Conservation (phyloP, 1,139 yeast species). For the Waltiozyma sp. region DNA sequence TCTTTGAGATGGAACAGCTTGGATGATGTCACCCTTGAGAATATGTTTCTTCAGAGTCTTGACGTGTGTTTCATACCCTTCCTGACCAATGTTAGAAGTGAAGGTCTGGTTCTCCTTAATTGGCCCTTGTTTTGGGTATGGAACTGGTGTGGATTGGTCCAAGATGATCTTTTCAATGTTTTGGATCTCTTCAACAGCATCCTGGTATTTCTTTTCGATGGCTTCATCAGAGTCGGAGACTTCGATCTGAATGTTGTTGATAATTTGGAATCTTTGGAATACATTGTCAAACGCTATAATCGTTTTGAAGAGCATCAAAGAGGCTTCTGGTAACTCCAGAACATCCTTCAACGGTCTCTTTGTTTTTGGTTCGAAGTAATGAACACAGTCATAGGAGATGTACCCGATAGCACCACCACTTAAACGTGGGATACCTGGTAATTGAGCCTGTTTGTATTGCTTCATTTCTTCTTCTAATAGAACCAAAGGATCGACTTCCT, state of each 20-base stretch:
- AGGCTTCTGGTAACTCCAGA: slow-evolving; percentile 79
- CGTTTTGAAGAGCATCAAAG: slow-evolving; percentile 82
- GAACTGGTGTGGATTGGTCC: slow-evolving; percentile 30
- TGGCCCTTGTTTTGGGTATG: slow-evolving; percentile 59
- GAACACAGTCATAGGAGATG: slow-evolving; percentile 90
- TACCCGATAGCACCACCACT: slow-evolving; percentile 97
- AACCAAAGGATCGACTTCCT: slow-evolving; percentile 66
- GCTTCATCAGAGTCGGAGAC: slow-evolving; percentile 28
- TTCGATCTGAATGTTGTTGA: slow-evolving; percentile 56
- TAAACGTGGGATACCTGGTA: slow-evolving; percentile 73
- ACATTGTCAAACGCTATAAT: slow-evolving; percentile 91
- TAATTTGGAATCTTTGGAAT: slow-evolving; percentile 82
- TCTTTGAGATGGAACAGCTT: slow-evolving; percentile 96
- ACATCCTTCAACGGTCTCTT: slow-evolving; percentile 65
- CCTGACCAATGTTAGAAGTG: slow-evolving; percentile 83
- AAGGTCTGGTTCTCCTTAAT: slow-evolving; percentile 55
- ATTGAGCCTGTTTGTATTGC: slow-evolving; percentile 52
- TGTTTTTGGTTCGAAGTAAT: slow-evolving; percentile 91
- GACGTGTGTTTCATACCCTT: slow-evolving; percentile 84
- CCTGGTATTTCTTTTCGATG: slow-evolving; percentile 38
- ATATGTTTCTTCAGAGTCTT: slow-evolving; percentile 67
- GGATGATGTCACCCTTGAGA: slow-evolving; percentile 84
- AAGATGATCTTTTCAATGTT: slow-evolving; percentile 42
- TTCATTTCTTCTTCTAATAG: slow-evolving; percentile 65
- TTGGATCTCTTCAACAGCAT: slow-evolving; percentile 47